Evolutionary conservation across 2,329 filamentous ascomycete species (phyloP), one percentile per base, ranked within the genome.

Genomic region (Tolypocladium sp.): DNA sequence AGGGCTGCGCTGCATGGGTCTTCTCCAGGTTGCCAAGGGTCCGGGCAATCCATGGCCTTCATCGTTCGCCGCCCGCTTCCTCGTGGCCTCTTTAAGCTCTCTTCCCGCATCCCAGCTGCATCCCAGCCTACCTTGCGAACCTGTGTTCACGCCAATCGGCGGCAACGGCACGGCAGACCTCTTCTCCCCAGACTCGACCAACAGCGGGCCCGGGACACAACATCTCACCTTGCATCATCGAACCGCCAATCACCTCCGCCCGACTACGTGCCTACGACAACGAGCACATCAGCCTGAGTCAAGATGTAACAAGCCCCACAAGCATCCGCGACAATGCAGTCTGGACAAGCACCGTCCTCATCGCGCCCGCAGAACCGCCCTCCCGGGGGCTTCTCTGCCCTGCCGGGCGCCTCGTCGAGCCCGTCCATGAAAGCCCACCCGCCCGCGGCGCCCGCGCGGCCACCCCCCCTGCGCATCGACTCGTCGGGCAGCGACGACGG

Each of bases 301-400:
- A 79, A 76, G 69, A 79, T 79, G 77, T 77, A 70, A 77, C 73
- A 69, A 67, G 68, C 61, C 60, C 62, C 59, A 57, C 61, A 49
- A 57, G 59, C 62, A 66, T 66, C 64, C 63, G 68, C 66, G 63
- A 75, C 69, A 67, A 82, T 82, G 79, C 79, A 81, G 69, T 76
- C 76, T 64, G 70, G 73, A 59, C 64, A 66, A 59, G 57, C 62
- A 52, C 57, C 60, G 41, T 52, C 61, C 41, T 46, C 62, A 27
- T 56, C 60, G 65, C 74, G 77, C 66, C 75, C 77, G 60, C 71
- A 71, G 57, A 73, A 76, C 53, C 76, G 79, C 62, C 78, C 77
- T 61, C 80, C 80, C 35, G 81, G 82, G 62, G 82, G 80, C 76
- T 84, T 85, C 74, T 80, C 81, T 61, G 79, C 82, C 61, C 71